Percentiles rank a stretch among this genome's conserved stretches.
Conservation (phyloP, 148 eudicot genomes). For the Agrostemma githago region DNA sequence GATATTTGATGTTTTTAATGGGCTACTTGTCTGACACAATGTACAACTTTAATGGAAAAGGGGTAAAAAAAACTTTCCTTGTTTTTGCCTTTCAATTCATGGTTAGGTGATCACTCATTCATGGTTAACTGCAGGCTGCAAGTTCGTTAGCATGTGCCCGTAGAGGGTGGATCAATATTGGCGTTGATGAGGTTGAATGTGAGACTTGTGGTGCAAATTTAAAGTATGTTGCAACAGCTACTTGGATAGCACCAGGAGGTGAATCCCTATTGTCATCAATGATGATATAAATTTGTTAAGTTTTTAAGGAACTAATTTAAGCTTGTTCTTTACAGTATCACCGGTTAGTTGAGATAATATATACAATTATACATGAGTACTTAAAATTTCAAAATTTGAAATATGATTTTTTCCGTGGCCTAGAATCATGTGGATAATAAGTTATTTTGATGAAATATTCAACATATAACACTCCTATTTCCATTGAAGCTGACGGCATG, state of each 20-base stretch:
- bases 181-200: slow-evolving; percentile 75
- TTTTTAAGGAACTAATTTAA: not conserved
- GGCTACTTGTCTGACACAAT: not conserved
- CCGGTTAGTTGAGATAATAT: not conserved
- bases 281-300: not conserved
- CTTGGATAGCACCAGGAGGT: slow-evolving; percentile 66
- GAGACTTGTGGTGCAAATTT: slow-evolving; percentile 77
- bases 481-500: slow-evolving; percentile 49
- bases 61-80: not conserved
- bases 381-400: not conserved
- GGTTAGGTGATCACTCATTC: not conserved
- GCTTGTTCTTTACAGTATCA: slow-evolving; percentile 1
- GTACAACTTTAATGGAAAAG: not conserved
- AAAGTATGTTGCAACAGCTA: slow-evolving; percentile 39
- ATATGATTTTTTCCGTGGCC: not conserved
- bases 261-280: slow-evolving; percentile 17
- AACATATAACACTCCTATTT: slow-evolving; percentile 1
- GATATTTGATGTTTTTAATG: not conserved
- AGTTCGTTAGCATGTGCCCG: slow-evolving; percentile 91
- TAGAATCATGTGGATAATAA: not conserved
- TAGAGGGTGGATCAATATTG: slow-evolving; percentile 89
- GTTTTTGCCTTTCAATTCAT: not conserved
- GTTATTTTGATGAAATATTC: not conserved
- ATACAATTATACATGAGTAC: not conserved
- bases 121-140: slow-evolving; percentile 53